Base-by-base conservation (phyloP, 192 early-diverging fungal genomes). In the Coemansia asiatica region DNA sequence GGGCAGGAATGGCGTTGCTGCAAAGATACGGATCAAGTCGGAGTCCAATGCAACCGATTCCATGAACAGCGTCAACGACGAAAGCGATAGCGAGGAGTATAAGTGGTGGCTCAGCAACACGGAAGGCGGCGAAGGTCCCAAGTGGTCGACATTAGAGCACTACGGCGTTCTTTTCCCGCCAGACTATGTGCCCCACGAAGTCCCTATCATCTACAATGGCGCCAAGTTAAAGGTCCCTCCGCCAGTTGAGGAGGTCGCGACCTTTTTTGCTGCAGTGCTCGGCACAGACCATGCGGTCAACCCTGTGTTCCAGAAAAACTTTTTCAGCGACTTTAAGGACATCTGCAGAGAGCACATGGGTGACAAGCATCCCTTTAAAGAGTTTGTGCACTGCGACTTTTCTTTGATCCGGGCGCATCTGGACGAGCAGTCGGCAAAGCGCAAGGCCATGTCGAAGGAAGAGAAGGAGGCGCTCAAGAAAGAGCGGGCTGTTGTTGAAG, bases 181-280 rank as follows among this genome's bases (percentile, higher is more conserved):
- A 0, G 83, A 85, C 6, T 98, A 98, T 75, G 88, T 78, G 40
- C 92, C 94, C 13, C 95, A 97, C 74, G 90, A 90, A 21, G 69
- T 97, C 31, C 90, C 92, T 69, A 90, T 98, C 85, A 76, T 85
- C 48, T 98, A 98, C 66, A 75, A 93, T 69, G 93, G 93, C 82
- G 70, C 88, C 70, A 73, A 61, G 40, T 74, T 90, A 47, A 72
- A 48, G 38, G 72, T 98, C 28, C 80, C 74, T 1, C 90, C 95
- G 1, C 88, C 89, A 29, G 89, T 90, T 3, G 97, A 98, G 74
- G 97, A 98, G 65, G 92, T 98, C 0, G 97, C 97, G 1, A 91
- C 86, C 13, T 98, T 98, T 73, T 98, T 89, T 85, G 97, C 94
- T 23, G 90, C 86, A 15, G 56, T 96, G 23, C 62, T 98, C 7